phyloP scores from a whole-genome alignment of 2,329 filamentous ascomycete species.

The Acrocalymma vagum region DNA sequence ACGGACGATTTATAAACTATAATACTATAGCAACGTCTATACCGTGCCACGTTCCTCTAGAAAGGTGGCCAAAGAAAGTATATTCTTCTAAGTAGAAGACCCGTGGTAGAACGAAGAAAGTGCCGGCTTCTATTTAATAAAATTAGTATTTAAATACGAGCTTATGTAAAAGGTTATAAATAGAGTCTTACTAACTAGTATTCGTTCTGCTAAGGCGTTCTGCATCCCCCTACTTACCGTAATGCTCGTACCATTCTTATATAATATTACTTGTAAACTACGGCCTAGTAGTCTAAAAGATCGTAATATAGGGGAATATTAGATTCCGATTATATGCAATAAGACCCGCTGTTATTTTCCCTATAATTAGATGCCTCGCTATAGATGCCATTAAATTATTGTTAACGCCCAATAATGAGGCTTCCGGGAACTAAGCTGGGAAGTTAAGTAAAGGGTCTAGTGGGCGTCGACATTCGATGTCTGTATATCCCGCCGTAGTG shows the following conservation, averaged over 20 bases:
- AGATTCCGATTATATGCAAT: conserved; percentile 21
- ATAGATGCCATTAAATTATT: conserved; percentile 31
- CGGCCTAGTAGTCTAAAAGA: conserved; percentile 40
- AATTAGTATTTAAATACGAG: background rate
- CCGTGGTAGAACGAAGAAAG: conserved; percentile 30
- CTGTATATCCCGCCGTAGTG: conserved; percentile 36
- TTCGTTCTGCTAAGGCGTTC: background rate
- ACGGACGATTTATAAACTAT: conserved; percentile 29
- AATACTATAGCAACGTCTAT: conserved; percentile 35
- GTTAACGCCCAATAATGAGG: conserved; percentile 28
- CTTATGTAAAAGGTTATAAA: no score
- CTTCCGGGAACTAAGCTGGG: conserved; percentile 29
- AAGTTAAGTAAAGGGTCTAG: conserved; percentile 25
- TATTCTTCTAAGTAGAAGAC: conserved; percentile 39
- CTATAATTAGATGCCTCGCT: conserved; percentile 27
- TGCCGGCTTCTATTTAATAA: conserved; percentile 5
- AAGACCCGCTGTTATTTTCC: conserved; percentile 22
- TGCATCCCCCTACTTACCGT: background rate
- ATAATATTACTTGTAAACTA: conserved; percentile 35
- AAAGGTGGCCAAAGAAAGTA: conserved; percentile 40
- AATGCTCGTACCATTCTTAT: conserved; percentile 24
- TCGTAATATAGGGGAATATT: conserved; percentile 35
- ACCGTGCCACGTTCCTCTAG: conserved; percentile 42
- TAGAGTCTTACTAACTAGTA: no score
- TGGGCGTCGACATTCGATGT: conserved; percentile 27